Evolutionary conservation across 1,284 basidiomycete genomes (phyloP).

Genomic region (Ganoderma multipileum): DNA sequence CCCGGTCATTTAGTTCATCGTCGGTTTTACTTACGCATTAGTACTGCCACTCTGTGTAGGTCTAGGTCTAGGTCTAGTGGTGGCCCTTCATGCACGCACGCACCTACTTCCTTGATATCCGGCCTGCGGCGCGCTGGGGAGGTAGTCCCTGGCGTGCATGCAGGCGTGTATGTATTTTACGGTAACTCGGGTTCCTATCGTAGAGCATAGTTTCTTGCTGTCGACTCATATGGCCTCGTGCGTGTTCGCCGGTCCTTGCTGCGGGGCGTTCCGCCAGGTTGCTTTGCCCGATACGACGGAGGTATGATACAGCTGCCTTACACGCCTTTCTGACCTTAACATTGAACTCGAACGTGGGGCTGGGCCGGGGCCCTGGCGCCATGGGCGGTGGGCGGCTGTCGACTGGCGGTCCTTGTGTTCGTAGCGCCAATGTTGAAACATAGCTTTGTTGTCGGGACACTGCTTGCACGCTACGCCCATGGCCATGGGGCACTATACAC

Average conservation of each 20-base stretch:
- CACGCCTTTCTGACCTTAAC: too few species aligned
- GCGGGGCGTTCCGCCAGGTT: too few species aligned
- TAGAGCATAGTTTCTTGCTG: slow-evolving; percentile 12
- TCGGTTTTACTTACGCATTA: background rate
- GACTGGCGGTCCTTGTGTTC: too few species aligned
- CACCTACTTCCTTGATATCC: background rate
- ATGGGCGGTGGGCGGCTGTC: background rate
- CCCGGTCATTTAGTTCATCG: background rate
- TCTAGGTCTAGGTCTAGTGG: background rate
- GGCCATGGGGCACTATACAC: background rate
- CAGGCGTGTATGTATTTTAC: slow-evolving; percentile 16
- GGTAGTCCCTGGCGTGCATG: slow-evolving; percentile 14
- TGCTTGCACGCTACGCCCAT: background rate
- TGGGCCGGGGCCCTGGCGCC: too few species aligned
- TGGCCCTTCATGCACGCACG: background rate
- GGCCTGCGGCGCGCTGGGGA: slow-evolving; percentile 10
- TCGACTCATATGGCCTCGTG: background rate
- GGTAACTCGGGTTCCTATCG: slow-evolving; percentile 1
- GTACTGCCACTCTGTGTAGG: background rate
- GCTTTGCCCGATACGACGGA: background rate
- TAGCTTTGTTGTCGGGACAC: too few species aligned
- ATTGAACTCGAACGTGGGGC: too few species aligned
- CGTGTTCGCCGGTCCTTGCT: background rate
- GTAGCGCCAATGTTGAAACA: too few species aligned
- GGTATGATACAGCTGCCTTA: too few species aligned